These are phyloP conservation scores for Trypanosoma cruzi DNA, from an alignment of 208 protist species.

Conservation along the genomic window DNA sequence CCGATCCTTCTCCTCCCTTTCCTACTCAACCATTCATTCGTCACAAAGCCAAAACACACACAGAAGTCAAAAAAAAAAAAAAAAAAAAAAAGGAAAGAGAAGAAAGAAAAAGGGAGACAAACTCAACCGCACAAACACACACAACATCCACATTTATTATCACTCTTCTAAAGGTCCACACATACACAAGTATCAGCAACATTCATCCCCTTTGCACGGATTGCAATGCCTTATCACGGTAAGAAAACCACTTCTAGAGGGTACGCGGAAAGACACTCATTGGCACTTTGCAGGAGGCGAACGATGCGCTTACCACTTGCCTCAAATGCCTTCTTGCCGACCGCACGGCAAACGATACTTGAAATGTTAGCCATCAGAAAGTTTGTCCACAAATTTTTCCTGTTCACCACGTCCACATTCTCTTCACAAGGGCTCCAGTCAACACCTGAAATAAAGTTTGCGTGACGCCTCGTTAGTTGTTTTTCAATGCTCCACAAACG, in stretches of 20 bases:
- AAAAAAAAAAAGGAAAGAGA: not conserved
- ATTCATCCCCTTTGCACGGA: no score
- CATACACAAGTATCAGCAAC: no score
- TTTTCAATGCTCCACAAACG: conserved; percentile 17
- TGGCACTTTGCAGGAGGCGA: conserved; percentile 6
- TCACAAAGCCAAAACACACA: not conserved
- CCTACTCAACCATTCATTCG: not conserved
- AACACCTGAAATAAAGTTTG: not conserved
- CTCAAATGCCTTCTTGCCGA: not conserved
- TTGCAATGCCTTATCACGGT: not conserved
- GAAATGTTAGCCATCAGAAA: conserved; percentile 9
- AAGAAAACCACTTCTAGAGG: conserved; percentile 2
- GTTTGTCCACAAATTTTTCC: conserved; percentile 3
- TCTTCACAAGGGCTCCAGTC: not conserved
- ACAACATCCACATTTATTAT: not conserved
- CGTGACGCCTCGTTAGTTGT: not conserved
- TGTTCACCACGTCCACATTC: not conserved
- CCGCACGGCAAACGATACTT: not conserved
- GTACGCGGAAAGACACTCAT: conserved; percentile 12
- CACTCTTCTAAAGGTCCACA: no score
- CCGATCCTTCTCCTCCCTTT: no score
- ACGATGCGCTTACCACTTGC: not conserved
- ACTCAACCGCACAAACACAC: not conserved
- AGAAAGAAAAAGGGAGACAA: not conserved
- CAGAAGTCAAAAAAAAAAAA: no score